Evolutionary conservation across 805 yeast species (phyloP).

Genomic region (Hanseniaspora mollemarum): DNA sequence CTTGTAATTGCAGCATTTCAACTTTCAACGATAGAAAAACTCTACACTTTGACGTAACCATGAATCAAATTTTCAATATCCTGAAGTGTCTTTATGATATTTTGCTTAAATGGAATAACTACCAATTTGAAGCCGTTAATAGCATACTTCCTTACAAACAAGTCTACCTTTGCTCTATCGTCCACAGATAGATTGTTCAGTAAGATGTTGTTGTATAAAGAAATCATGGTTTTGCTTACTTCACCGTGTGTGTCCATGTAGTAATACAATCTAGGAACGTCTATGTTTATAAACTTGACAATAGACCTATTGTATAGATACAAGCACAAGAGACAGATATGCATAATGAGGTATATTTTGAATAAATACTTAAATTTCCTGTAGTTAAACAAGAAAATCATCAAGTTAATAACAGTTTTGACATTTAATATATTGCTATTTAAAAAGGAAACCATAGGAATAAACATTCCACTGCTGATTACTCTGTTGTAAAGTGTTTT

Average conservation of each 20-base stretch:
- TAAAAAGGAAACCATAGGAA: background rate
- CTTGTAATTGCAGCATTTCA: too few relatives aligned
- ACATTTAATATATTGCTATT: background rate
- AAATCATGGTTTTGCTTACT: background rate
- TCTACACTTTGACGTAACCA: background rate
- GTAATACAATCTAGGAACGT: constrained; percentile 4
- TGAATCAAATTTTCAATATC: constrained; percentile 8
- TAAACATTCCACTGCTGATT: background rate
- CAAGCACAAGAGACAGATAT: background rate
- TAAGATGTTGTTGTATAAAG: background rate
- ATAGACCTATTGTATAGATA: constrained; percentile 13
- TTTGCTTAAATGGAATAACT: background rate
- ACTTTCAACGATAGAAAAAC: too few relatives aligned
- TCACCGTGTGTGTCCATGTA: constrained; percentile 14
- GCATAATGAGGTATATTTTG: background rate
- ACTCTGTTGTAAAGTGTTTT: background rate
- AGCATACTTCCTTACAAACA: background rate
- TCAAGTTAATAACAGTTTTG: background rate
- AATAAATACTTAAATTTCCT: constrained; percentile 1
- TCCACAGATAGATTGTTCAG: background rate
- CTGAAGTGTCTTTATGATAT: constrained; percentile 4
- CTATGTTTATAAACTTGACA: constrained; percentile 6
- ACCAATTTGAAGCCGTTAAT: background rate
- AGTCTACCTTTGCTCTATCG: constrained; percentile 3
- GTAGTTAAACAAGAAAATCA: background rate